A percentile compares a stretch with the other conserved stretches of the same genome.
Conservation (phyloP, 768 basidiomycete genomes). For the Thelephora aurantiotincta region DNA sequence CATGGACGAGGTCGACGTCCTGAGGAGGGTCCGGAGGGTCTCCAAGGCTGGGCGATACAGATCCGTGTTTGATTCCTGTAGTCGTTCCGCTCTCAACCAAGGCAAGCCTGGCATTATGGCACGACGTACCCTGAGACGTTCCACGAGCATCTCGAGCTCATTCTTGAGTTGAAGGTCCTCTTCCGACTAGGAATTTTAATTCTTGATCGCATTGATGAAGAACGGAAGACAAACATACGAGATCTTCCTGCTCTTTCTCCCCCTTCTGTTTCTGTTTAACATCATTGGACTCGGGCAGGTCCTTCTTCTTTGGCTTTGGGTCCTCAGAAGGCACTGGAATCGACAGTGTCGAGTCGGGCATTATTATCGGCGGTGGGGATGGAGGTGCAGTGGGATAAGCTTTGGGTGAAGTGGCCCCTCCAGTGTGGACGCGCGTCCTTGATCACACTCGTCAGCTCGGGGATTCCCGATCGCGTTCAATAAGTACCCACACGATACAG, state of each 20-base stretch:
- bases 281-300: conserved; percentile 34
- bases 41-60: conserved; percentile 87
- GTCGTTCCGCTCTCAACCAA: conserved; percentile 7
- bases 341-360: conserved; percentile 46
- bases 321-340: conserved; percentile 62
- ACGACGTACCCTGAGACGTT: conserved; percentile 71
- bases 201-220: neutral
- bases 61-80: conserved; percentile 74
- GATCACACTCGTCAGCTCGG: no score
- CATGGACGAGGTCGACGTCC: conserved; percentile 97
- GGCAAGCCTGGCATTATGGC: neutral
- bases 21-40: conserved; percentile 82
- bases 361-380: conserved; percentile 11
- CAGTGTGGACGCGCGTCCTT: no score
- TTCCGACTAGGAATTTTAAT: conserved; percentile 49
- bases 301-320: conserved; percentile 42
- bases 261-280: conserved; percentile 20
- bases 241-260: conserved; percentile 46
- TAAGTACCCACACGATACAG: no score
- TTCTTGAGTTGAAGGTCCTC: conserved; percentile 89
- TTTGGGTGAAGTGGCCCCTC: no score
- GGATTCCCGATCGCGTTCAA: no score
- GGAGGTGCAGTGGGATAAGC: no score
- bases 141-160: conserved; percentile 94
- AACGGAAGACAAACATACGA: conserved; percentile 40